phyloP scores from a whole-genome alignment of 2,329 filamentous ascomycete species.

The Xylaria polymorpha region DNA sequence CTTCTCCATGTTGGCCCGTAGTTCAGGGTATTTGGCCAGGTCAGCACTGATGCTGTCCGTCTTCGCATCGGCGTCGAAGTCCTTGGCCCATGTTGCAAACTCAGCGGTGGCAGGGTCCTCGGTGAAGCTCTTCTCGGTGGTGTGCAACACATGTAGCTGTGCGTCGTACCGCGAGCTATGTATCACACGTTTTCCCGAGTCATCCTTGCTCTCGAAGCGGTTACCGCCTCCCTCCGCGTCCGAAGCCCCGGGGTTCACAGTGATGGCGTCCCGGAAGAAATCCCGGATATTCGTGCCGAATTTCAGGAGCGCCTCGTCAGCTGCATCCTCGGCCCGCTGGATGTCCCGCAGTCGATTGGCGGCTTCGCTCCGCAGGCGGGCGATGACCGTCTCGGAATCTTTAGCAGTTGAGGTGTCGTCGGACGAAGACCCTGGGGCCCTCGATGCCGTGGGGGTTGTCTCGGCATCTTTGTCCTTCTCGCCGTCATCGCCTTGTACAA shows the following conservation, averaged over 20 bases:
- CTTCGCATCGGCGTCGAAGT: conserved; percentile 84
- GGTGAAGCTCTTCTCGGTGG: conserved; percentile 81
- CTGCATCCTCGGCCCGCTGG: conserved; percentile 91
- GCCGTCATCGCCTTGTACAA: conserved; percentile 47
- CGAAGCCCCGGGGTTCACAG: conserved; percentile 78
- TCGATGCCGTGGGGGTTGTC: conserved; percentile 60
- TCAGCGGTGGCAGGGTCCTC: conserved; percentile 82
- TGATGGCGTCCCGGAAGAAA: conserved; percentile 91
- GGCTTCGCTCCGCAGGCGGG: conserved; percentile 80
- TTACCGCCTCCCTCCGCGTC: conserved; percentile 68
- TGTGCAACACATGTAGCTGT: conserved; percentile 95
- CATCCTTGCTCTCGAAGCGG: conserved; percentile 94
- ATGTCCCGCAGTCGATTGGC: conserved; percentile 88
- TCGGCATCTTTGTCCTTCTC: conserved; percentile 53
- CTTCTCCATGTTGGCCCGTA: conserved; percentile 91
- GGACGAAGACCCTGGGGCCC: conserved; percentile 45
- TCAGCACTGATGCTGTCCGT: conserved; percentile 86
- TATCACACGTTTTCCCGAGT: conserved; percentile 89
- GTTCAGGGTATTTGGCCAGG: conserved; percentile 85
- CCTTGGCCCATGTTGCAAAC: conserved; percentile 77
- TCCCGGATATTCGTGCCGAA: conserved; percentile 91
- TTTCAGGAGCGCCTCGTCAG: conserved; percentile 91
- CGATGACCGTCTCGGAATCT: conserved; percentile 74
- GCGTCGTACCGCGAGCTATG: conserved; percentile 95
- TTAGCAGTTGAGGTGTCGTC: conserved; percentile 55